These are phyloP conservation scores for Tricholoma saponaceum DNA, from an alignment of 768 basidiomycete genomes.

Conservation along the genomic window DNA sequence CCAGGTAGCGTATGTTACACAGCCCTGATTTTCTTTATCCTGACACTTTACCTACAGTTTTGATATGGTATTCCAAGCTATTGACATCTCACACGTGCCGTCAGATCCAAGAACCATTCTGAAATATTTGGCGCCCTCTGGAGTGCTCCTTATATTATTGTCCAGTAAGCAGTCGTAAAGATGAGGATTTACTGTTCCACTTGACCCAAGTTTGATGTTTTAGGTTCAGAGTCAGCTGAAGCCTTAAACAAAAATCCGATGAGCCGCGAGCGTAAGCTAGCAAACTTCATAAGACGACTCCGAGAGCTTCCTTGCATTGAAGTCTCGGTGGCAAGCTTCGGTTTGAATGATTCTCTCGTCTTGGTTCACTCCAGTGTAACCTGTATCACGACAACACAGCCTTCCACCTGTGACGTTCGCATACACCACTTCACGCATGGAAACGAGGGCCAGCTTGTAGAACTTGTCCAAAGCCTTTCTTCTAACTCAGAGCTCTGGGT, in stretches of 20 bases:
- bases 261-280: too few relatives aligned
- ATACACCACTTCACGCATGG: slow-evolving; percentile 1
- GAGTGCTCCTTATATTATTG: slow-evolving; percentile 3
- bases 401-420: not conserved
- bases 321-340: not conserved
- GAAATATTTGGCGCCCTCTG: slow-evolving; percentile 6
- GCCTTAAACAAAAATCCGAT: not conserved
- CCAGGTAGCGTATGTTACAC: not conserved
- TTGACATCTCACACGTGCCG: not conserved
- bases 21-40: not conserved
- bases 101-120: not conserved
- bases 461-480: not conserved
- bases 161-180: not conserved
- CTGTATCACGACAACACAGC: not conserved
- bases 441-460: not conserved
- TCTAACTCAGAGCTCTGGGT: not conserved
- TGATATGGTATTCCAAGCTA: not conserved
- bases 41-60: not conserved
- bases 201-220: too few relatives aligned
- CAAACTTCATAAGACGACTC: not conserved
- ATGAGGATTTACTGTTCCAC: too few relatives aligned
- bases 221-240: not conserved
- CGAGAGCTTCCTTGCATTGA: not conserved
- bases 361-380: not conserved
- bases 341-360: not conserved